These are phyloP conservation scores for Mallotus japonicus DNA, from an alignment of 441 rosid genomes.

Conservation along the genomic window DNA sequence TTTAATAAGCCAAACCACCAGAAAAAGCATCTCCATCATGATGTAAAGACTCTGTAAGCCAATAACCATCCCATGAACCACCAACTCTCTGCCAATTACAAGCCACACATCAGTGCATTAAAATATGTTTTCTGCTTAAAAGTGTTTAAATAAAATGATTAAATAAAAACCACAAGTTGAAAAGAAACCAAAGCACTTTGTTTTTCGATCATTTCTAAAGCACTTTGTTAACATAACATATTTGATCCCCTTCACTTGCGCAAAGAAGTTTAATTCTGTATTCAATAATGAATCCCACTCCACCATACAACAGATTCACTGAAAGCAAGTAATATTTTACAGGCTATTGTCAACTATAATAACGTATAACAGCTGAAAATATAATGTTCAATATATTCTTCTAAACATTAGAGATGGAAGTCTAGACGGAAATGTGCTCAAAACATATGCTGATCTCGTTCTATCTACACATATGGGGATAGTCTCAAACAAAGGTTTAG, in stretches of 20 bases:
- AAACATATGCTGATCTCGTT: not conserved
- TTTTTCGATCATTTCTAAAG: too few species aligned
- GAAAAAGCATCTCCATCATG: conserved; percentile 82
- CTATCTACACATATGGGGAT: not conserved
- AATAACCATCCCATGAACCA: conserved; percentile 96
- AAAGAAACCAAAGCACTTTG: too few species aligned
- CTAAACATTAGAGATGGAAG: not conserved
- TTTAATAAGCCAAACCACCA: conserved; percentile 84
- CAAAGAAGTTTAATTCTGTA: not conserved
- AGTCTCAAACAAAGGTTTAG: conserved; percentile 1
- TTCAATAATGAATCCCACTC: too few species aligned
- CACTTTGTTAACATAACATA: too few species aligned
- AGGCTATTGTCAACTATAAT: not conserved
- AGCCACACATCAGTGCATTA: conserved; percentile 5
- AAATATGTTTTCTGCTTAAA: too few species aligned
- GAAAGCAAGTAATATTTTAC: too few species aligned
- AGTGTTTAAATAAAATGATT: too few species aligned
- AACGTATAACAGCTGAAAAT: not conserved
- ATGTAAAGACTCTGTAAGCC: conserved; percentile 86
- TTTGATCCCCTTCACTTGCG: too few species aligned
- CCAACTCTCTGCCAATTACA: conserved; percentile 65
- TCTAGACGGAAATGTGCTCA: not conserved
- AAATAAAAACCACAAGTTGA: too few species aligned
- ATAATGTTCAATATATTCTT: not conserved
- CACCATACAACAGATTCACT: too few species aligned